phyloP scores from a whole-genome alignment of 78 protist genomes.

The Abeoforma whisleri region DNA sequence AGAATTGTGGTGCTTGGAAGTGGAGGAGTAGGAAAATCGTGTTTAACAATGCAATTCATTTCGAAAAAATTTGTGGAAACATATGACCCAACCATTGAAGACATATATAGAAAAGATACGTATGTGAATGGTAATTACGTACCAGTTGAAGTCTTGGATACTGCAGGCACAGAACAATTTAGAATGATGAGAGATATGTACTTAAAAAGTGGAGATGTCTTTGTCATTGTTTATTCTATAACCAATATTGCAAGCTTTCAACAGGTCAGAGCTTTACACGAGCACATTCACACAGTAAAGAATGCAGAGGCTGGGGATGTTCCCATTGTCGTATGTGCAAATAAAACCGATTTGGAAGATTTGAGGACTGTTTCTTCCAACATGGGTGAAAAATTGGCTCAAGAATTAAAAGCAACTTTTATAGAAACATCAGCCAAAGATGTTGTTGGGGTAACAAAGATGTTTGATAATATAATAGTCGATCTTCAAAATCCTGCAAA shows the following conservation, averaged over 20 bases:
- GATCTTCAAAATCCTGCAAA: too few species aligned
- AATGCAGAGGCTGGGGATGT: too few species aligned
- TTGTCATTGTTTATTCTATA: conserved; percentile 60
- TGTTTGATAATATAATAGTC: too few species aligned
- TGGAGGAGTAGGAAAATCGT: conserved; percentile 58
- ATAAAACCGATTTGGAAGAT: conserved; percentile 76
- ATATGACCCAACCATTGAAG: conserved; percentile 75
- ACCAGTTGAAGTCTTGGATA: conserved; percentile 66
- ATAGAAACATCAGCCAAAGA: conserved; percentile 50
- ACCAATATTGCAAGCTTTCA: background rate
- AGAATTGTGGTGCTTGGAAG: conserved; percentile 46
- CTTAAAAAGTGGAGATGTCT: conserved; percentile 66
- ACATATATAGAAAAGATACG: conserved; percentile 84
- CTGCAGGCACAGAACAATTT: conserved; percentile 69
- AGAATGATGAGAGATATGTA: conserved; percentile 48
- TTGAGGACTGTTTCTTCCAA: conserved; percentile 45
- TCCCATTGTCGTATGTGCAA: conserved; percentile 84
- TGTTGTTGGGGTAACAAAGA: conserved; percentile 57
- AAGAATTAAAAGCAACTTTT: conserved; percentile 40
- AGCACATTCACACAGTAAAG: too few species aligned
- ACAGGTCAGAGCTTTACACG: too few species aligned
- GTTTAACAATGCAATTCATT: conserved; percentile 61
- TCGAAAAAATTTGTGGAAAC: conserved; percentile 50
- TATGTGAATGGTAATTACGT: conserved; percentile 36
- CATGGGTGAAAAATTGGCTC: conserved; percentile 61